Percentiles rank a stretch among this genome's conserved stretches.
phyloP scores from a whole-genome alignment of 257 asterid species.

The Solanum verrucosum region DNA sequence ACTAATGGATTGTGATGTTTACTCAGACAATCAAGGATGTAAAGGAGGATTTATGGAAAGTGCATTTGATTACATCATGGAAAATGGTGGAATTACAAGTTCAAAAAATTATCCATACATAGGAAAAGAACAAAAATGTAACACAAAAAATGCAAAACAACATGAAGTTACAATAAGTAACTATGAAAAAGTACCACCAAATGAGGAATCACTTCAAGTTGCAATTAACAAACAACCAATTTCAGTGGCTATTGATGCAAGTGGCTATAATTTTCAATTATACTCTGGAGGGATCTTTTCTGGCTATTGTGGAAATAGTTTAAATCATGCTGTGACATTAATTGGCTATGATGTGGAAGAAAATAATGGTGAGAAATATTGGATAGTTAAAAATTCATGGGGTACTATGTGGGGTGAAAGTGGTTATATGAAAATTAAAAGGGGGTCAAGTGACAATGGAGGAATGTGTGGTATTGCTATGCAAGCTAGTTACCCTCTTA shows the following conservation, averaged over 20 bases:
- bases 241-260: conserved; percentile 51
- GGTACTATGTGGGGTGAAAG: conserved; percentile 49
- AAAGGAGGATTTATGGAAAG: conserved; percentile 42
- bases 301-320: conserved; percentile 28
- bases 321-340: conserved; percentile 47
- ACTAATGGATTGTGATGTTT: conserved; percentile 49
- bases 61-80: conserved; percentile 36
- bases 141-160: background rate
- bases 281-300: conserved; percentile 43
- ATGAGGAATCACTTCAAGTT: conserved; percentile 33
- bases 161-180: conserved; percentile 38
- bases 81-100: conserved; percentile 38
- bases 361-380: conserved; percentile 23
- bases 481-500: conserved; percentile 50
- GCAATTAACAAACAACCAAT: conserved; percentile 60
- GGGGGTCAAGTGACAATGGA: conserved; percentile 8
- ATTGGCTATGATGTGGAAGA: conserved; percentile 44
- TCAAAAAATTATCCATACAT: conserved; percentile 38
- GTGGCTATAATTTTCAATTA: conserved; percentile 27
- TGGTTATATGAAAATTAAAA: conserved; percentile 43
- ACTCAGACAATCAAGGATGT: conserved; percentile 35
- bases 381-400: conserved; percentile 78
- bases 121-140: conserved; percentile 28
- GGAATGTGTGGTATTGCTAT: conserved; percentile 50
- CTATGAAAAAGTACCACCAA: conserved; percentile 19